Evolutionary conservation across 768 basidiomycete species (phyloP).

Genomic region (Coprinopsis cinerea): DNA sequence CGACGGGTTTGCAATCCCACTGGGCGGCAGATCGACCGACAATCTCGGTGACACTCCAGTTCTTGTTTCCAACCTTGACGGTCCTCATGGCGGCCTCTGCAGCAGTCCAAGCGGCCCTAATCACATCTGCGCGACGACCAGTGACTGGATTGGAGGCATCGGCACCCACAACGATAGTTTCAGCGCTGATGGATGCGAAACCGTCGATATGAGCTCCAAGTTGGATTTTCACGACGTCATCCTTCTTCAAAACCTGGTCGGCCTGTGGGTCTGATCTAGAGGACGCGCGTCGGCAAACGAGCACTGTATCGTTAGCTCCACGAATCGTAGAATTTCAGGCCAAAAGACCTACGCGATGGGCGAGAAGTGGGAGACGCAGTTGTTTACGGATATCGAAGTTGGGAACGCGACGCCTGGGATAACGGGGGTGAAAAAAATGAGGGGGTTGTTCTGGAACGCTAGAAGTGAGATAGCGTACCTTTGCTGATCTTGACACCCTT

Average conservation of each 20-base stretch:
- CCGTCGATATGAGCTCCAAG: constrained; percentile 98
- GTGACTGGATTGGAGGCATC: constrained; percentile 68
- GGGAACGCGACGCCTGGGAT: constrained; percentile 93
- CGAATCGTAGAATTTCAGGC: constrained; percentile 22
- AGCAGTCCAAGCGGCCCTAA: constrained; percentile 91
- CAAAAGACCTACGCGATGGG: constrained; percentile 72
- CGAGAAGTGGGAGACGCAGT: constrained; percentile 92
- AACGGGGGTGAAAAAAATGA: not conserved
- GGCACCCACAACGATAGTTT: constrained; percentile 88
- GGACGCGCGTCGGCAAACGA: constrained; percentile 8
- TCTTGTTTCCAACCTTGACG: constrained; percentile 89
- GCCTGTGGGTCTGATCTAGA: constrained; percentile 70
- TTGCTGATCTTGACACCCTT: constrained; percentile 87
- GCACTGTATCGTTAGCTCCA: not conserved
- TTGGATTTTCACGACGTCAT: constrained; percentile 94
- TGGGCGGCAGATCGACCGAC: constrained; percentile 65
- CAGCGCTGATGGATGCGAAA: constrained; percentile 88
- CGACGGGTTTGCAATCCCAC: constrained; percentile 89
- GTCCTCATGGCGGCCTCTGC: constrained; percentile 89
- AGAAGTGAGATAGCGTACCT: constrained; percentile 43
- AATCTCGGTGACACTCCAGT: constrained; percentile 90
- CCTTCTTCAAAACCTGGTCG: constrained; percentile 62
- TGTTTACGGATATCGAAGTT: constrained; percentile 91
- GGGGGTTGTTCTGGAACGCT: not conserved
- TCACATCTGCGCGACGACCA: constrained; percentile 82